phyloP scores from a whole-genome alignment of 2,329 filamentous ascomycete genomes.

The Macrophomina tecta region DNA sequence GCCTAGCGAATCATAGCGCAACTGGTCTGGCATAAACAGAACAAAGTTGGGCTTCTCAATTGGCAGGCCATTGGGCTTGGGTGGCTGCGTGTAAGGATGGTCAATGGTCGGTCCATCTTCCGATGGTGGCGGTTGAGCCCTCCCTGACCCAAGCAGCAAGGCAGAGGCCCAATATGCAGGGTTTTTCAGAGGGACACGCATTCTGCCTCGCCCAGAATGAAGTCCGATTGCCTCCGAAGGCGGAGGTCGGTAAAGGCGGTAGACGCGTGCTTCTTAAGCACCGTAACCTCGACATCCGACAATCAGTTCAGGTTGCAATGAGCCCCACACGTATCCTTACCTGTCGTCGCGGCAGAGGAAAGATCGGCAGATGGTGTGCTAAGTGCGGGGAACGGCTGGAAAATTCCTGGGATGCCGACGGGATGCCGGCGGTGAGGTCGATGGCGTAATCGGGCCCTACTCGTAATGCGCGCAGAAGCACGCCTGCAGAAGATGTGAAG shows the following conservation, averaged over 20 bases:
- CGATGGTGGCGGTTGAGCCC: neutral
- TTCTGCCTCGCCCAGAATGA: neutral
- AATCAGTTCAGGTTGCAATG: neutral
- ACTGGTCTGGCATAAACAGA: slow-evolving; percentile 58
- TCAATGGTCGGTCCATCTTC: neutral
- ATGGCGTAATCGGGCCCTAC: neutral
- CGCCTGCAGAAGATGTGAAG: no score
- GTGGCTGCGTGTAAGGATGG: slow-evolving; percentile 6
- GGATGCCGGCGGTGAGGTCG: neutral
- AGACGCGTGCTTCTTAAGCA: neutral
- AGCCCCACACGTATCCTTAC: neutral
- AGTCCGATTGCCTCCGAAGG: neutral
- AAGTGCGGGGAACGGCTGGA: neutral
- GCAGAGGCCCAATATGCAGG: neutral
- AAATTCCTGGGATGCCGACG: neutral
- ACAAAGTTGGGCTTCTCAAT: slow-evolving; percentile 41
- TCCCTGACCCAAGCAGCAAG: neutral
- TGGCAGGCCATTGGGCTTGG: slow-evolving; percentile 12
- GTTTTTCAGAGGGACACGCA: neutral
- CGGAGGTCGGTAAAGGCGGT: neutral
- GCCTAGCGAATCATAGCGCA: slow-evolving; percentile 53
- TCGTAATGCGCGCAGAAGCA: no score
- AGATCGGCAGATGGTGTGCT: neutral
- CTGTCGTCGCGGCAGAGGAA: neutral
- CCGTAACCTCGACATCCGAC: neutral